Evolutionary conservation across 768 basidiomycete genomes (phyloP).

Genomic region (Serendipita vermifera): DNA sequence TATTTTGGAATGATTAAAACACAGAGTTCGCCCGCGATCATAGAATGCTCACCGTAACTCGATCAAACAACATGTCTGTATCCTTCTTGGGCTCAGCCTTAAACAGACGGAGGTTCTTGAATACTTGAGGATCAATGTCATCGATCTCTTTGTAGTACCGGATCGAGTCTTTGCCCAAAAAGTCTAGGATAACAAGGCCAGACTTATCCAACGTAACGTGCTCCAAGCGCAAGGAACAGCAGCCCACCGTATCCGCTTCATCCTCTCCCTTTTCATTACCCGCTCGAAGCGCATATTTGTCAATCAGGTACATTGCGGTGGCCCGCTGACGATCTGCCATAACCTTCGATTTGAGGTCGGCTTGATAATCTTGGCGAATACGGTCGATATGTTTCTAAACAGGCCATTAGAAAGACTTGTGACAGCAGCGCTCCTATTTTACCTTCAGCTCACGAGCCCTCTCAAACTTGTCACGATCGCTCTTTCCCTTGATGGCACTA

Average conservation of each 20-base stretch:
- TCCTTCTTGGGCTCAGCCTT: constrained; percentile 78
- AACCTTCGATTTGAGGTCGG: constrained; percentile 74
- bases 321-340: constrained; percentile 94
- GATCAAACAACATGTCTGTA: constrained; percentile 85
- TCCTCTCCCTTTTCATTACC: constrained; percentile 99
- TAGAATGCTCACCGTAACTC: constrained; percentile 62
- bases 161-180: constrained; percentile 98
- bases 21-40: constrained; percentile 3
- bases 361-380: constrained; percentile 79
- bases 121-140: constrained; percentile 73
- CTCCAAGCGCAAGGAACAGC: constrained; percentile 93
- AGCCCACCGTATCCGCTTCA: constrained; percentile 97
- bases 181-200: constrained; percentile 85
- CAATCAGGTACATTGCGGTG: constrained; percentile 99
- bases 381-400: constrained; percentile 74
- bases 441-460: constrained; percentile 96
- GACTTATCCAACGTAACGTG: constrained; percentile 78
- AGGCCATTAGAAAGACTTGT: background rate
- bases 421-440: constrained; percentile 11
- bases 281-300: constrained; percentile 89
- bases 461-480: constrained; percentile 95
- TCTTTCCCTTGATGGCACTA: constrained; percentile 94
- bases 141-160: constrained; percentile 87
- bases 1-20: constrained; percentile 23
- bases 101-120: constrained; percentile 97